Conservation (phyloP, 164 flowering plant genomes). For the Vitis cinerea region DNA sequence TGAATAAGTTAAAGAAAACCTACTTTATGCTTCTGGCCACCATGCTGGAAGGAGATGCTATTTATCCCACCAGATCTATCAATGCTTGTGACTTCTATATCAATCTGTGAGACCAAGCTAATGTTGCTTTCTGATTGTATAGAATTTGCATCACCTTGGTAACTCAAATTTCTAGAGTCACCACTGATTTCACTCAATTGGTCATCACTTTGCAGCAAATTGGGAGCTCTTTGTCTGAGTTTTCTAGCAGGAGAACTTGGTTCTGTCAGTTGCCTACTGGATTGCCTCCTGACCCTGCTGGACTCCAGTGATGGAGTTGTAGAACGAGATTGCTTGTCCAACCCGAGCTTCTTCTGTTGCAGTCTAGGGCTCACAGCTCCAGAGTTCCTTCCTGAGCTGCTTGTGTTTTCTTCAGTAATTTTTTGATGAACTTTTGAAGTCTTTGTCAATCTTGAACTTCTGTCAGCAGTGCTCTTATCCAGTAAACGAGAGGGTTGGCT, state of each 20-base stretch:
- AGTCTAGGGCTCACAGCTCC: conserved; percentile 31
- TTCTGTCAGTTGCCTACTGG: conserved; percentile 20
- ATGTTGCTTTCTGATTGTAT: conserved; percentile 38
- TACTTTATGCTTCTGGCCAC: conserved; percentile 20
- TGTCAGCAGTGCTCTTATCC: conserved; percentile 15
- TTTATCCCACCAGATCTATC: conserved; percentile 18
- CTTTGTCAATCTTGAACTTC: conserved; percentile 17
- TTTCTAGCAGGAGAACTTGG: conserved; percentile 24
- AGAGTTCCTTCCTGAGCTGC: conserved; percentile 21
- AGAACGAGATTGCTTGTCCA: conserved; percentile 29
- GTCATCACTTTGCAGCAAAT: conserved; percentile 21
- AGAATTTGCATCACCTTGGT: conserved; percentile 33
- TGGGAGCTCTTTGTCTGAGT: conserved; percentile 15
- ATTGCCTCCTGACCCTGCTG: conserved; percentile 21
- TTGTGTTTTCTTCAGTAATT: conserved; percentile 9
- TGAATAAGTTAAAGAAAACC: not conserved
- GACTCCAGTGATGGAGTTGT: conserved; percentile 27
- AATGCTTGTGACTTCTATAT: conserved; percentile 30
- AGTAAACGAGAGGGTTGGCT: conserved; percentile 5
- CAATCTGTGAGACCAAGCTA: conserved; percentile 31
- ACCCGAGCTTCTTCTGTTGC: conserved; percentile 28
- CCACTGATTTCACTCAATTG: conserved; percentile 20
- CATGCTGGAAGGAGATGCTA: conserved; percentile 11
- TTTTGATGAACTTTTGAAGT: conserved; percentile 17
- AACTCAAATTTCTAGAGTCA: conserved; percentile 23